Conservation (phyloP, 257 asterid genomes). For the Avicennia marina region DNA sequence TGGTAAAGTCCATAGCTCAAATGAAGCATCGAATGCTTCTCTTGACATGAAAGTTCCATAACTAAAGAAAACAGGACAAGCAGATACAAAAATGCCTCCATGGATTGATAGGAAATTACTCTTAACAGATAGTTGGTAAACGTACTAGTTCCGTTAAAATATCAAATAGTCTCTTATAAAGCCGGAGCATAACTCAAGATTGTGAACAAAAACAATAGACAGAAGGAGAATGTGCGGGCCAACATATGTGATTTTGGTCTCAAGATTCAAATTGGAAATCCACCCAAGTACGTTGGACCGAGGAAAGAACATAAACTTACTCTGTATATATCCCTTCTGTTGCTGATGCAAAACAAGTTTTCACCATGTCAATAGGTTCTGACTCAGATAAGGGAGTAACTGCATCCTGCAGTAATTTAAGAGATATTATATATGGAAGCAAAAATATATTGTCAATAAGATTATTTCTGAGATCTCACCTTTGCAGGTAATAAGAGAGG, state of each 20-base stretch:
- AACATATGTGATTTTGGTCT: neutral
- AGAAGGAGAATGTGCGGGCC: neutral
- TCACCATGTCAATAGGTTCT: constrained; percentile 86
- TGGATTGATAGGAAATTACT: too few species aligned
- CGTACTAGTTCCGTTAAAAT: too few species aligned
- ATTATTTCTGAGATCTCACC: constrained; percentile 25
- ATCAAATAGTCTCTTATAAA: too few species aligned
- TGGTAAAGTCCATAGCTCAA: too few species aligned
- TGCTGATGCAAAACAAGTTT: constrained; percentile 78
- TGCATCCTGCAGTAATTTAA: constrained; percentile 42
- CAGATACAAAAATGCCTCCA: too few species aligned
- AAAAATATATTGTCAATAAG: neutral
- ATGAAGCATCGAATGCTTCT: too few species aligned
- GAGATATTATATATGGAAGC: neutral
- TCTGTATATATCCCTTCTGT: constrained; percentile 80
- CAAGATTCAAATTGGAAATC: neutral
- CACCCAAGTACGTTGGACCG: neutral
- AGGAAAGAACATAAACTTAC: constrained; percentile 30
- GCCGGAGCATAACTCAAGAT: too few species aligned
- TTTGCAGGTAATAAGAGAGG: constrained; percentile 51
- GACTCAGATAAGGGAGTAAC: constrained; percentile 70
- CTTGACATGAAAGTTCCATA: too few species aligned
- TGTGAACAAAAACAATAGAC: too few species aligned
- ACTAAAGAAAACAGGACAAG: too few species aligned
- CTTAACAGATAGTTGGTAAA: too few species aligned